These are phyloP conservation scores for Monosporascus sp. DNA, from an alignment of 2,329 filamentous ascomycete genomes.

Conservation along the genomic window DNA sequence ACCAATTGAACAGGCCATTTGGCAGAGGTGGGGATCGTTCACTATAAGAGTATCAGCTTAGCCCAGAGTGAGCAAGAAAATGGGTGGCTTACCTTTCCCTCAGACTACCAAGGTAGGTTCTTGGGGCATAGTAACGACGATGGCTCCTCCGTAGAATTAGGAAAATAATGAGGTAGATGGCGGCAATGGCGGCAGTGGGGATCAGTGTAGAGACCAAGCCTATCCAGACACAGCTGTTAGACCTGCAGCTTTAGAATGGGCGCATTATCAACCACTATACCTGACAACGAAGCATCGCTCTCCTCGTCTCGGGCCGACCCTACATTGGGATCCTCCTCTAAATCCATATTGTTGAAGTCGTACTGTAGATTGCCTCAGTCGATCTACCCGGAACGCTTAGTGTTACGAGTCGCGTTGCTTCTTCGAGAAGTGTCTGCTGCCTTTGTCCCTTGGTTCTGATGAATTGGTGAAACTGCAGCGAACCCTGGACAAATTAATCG, in stretches of 20 bases:
- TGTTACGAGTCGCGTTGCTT: too few species aligned
- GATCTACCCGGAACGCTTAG: too few species aligned
- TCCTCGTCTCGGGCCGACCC: slow-evolving; percentile 6
- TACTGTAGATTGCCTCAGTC: too few species aligned
- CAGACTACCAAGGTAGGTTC: slow-evolving; percentile 44
- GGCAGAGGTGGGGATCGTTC: slow-evolving; percentile 56
- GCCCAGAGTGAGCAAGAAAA: slow-evolving; percentile 7
- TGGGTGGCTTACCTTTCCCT: slow-evolving; percentile 29
- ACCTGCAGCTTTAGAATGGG: background rate
- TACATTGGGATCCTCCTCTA: background rate
- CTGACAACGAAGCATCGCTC: slow-evolving; percentile 12
- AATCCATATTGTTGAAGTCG: background rate
- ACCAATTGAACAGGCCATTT: slow-evolving; percentile 61
- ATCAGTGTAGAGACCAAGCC: slow-evolving; percentile 38
- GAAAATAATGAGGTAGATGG: slow-evolving; percentile 38
- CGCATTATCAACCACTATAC: slow-evolving; percentile 10
- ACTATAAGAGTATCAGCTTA: slow-evolving; percentile 24
- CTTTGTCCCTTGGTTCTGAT: too few species aligned
- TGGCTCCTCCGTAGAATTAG: slow-evolving; percentile 39
- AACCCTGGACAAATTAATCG: too few species aligned
- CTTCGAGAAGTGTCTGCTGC: too few species aligned
- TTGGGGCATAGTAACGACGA: slow-evolving; percentile 43
- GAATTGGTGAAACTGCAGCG: too few species aligned
- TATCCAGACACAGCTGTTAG: slow-evolving; percentile 13
- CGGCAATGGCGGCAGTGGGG: slow-evolving; percentile 32